Base-by-base conservation (phyloP, 768 basidiomycete genomes). In the Psilocybe azurescens region DNA sequence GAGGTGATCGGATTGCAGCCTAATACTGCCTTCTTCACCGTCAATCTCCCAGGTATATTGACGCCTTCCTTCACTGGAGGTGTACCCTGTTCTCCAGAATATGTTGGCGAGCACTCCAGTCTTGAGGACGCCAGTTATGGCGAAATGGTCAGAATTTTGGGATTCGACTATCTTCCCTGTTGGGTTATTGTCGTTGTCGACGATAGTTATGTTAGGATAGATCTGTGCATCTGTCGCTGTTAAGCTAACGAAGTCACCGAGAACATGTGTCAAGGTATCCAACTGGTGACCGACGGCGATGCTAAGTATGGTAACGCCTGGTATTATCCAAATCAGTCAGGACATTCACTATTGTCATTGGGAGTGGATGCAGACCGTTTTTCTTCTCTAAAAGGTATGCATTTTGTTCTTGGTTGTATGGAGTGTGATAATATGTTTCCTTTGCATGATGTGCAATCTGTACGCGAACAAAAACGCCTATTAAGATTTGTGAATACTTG, bases 31-130 rank as follows among this genome's bases (percentile, higher is more conserved):
- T 0, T 74, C 70, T 46, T 77, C 76, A 4, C 76, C 77, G 30
- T 77, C 74, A 38, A 78, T 77, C 56, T 69, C 65, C 77, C 77
- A 78, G 3, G 66, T 38, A 28, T 78, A 67, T 4, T 69, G 65
- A 29, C 60, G 67, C 30, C 74, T 63, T 4, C 73, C 75, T 7
- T 62, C 61, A 0, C 53, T 65, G 2, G 68, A 60, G 6, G 58
- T 49, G 39, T 70, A 65, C 11, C 73, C 75, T 0, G 61, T 60
- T 14, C 73, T 69, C 66, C 71, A 73, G 28, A 65, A 66, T 8
- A 75, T 61, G 36, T 65, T 74, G 28, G 68, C 70, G 1, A 76
- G 36, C 8, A 73, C 72, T 5, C 78, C 79, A 13, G 66, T 69
- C 30, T 67, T 61, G 32, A 79, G 67, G 7, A 67, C 46, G 5